Evolutionary conservation across 148 eudicot species (phyloP).

Genomic region (Spergularia marina): DNA sequence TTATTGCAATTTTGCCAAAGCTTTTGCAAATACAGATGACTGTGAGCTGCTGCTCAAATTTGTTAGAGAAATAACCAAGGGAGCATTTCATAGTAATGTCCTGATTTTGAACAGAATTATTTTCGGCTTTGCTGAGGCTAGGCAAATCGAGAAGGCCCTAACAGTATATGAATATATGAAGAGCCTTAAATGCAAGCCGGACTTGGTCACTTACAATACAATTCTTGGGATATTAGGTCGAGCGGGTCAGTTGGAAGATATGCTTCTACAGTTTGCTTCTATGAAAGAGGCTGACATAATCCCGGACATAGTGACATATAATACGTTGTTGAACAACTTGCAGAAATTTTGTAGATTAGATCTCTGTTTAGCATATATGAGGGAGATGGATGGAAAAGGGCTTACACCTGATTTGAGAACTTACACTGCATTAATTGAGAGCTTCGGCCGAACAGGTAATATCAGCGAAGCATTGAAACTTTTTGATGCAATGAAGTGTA

Average conservation of each 20-base stretch:
- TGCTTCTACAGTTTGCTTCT: slow-evolving; percentile 59
- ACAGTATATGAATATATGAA: slow-evolving; percentile 52
- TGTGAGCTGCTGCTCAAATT: slow-evolving; percentile 34
- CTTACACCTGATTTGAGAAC: slow-evolving; percentile 68
- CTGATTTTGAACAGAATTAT: slow-evolving; percentile 67
- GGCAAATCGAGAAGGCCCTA: slow-evolving; percentile 58
- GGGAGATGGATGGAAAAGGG: slow-evolving; percentile 58
- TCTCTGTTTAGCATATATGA: slow-evolving; percentile 40
- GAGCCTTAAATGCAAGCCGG: slow-evolving; percentile 50
- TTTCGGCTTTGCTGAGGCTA: slow-evolving; percentile 60
- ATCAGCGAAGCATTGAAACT: slow-evolving; percentile 61
- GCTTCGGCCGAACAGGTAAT: slow-evolving; percentile 72
- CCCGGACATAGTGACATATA: slow-evolving; percentile 73
- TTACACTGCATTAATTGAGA: slow-evolving; percentile 73
- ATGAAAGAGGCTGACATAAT: slow-evolving; percentile 55
- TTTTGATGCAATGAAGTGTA: slow-evolving; percentile 62
- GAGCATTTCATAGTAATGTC: slow-evolving; percentile 42
- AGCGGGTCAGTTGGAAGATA: slow-evolving; percentile 59
- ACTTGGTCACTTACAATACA: slow-evolving; percentile 78
- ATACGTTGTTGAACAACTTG: slow-evolving; percentile 64
- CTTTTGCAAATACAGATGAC: slow-evolving; percentile 45
- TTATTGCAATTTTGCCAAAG: slow-evolving; percentile 58
- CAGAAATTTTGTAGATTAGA: slow-evolving; percentile 65
- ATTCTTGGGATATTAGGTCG: slow-evolving; percentile 66
- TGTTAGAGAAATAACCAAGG: slow-evolving; percentile 49